Conservation (phyloP, 495 filamentous ascomycete species). For the Talaromyces adpressus region DNA sequence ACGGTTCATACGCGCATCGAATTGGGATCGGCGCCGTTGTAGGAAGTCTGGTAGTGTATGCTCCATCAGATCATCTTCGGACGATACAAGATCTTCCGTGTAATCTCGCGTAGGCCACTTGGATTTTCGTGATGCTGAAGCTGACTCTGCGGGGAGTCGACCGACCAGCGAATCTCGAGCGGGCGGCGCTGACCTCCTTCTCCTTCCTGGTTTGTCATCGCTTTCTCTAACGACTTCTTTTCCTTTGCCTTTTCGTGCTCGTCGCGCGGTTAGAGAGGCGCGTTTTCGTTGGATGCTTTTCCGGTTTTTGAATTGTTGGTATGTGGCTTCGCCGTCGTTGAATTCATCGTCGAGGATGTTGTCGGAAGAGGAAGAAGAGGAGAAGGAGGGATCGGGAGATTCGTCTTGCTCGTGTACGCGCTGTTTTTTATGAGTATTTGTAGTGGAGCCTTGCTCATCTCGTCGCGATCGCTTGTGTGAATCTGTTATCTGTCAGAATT, state of each 20-base stretch:
- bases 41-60: constrained; percentile 52
- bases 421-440: constrained; percentile 4
- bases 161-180: constrained; percentile 8
- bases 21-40: constrained; percentile 41
- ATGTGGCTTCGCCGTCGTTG: constrained; percentile 45
- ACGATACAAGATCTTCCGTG: constrained; percentile 30
- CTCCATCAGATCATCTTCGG: constrained; percentile 53
- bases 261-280: constrained; percentile 38
- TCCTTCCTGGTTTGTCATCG: constrained; percentile 12
- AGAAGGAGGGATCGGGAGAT: constrained; percentile 1
- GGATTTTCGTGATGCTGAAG: constrained; percentile 7
- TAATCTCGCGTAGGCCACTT: constrained; percentile 24
- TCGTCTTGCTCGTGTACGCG: background rate
- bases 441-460: background rate
- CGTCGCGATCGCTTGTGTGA: constrained; percentile 2
- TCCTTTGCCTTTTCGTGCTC: constrained; percentile 26
- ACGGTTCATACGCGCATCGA: constrained; percentile 46
- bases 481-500: background rate
- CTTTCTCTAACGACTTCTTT: constrained; percentile 16
- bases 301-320: constrained; percentile 52
- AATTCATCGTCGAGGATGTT: constrained; percentile 33
- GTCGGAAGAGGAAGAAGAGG: constrained; percentile 3
- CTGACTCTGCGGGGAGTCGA: constrained; percentile 8
- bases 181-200: constrained; percentile 11
- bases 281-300: constrained; percentile 49